Evolutionary conservation across 768 basidiomycete genomes (phyloP), one percentile per base, ranked within the genome.

Genomic region (Lactarius evosmus): DNA sequence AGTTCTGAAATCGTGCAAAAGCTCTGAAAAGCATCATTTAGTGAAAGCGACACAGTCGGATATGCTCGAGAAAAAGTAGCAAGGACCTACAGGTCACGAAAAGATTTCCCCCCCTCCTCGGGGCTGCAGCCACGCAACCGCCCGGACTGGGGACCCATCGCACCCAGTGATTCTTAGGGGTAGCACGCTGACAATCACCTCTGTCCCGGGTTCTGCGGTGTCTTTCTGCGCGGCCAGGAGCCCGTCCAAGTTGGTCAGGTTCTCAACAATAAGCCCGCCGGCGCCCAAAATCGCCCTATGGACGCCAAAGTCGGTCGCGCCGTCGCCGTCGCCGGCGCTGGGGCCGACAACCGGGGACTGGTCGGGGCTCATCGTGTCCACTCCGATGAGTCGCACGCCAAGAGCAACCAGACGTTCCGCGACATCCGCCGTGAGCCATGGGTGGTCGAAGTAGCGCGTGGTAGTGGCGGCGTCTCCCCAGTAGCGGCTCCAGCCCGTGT

Each of bases 141-240:
- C 73, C 30, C 73, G 62, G 14, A 73, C 67, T 2, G 73, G 73
- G 12, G 73, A 70, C 1, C 70, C 73, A 44, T 74, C 73, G 27
- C 68, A 67, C 30, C 69, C 69, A 7, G 56, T 25, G 12, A 74
- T 55, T 29, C 67, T 69, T 57, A 74, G 46, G 46, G 73, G 73
- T 22, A 70, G 58, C 7, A 74, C 17, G 38, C 68, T 72, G 40
- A 74, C 55, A 30, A 64, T 63, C 16, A 65, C 56, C 32, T 27
- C 65, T 32, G 19, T 56, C 34, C 33, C 57, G 4, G 32, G 44
- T 36, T 9, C 60, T 27, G 36, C 59, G 32, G 22, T 58, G 11
- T 51, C 56, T 9, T 44, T 22, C 50, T 68, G 65, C 32, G 33
- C 46, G 11, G 17, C 58, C 60, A 59, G 32, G 38, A 72, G 52